A percentile compares a stretch with the other conserved stretches of the same genome.
These are phyloP conservation scores for Phytophthora idaei DNA, from an alignment of 352 stramenopile genomes.

Conservation along the genomic window DNA sequence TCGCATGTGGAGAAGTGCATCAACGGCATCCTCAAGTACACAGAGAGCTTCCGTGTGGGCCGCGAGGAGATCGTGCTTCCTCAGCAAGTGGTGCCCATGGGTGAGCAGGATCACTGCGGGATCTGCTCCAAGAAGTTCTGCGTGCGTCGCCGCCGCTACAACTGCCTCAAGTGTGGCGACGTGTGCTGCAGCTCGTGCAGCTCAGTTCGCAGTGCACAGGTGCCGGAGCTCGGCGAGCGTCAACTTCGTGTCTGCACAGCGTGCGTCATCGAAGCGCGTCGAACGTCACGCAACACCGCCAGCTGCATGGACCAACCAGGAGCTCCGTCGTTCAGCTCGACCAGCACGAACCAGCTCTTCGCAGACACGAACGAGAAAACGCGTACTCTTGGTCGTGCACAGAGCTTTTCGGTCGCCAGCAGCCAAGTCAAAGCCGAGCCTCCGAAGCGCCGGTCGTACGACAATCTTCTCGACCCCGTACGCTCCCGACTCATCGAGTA, in stretches of 20 bases:
- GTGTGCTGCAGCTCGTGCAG: conserved; percentile 83
- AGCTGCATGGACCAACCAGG: conserved; percentile 18
- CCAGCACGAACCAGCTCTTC: conserved; percentile 29
- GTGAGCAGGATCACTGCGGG: conserved; percentile 70
- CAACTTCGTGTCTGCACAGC: conserved; percentile 81
- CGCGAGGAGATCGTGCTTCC: conserved; percentile 78
- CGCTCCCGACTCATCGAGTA: conserved; percentile 81
- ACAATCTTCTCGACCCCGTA: conserved; percentile 76
- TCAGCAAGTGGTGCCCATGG: conserved; percentile 78
- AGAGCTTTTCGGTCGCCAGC: conserved; percentile 54
- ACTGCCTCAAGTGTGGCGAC: conserved; percentile 86
- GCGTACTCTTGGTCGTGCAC: conserved; percentile 29
- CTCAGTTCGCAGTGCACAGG: conserved; percentile 60
- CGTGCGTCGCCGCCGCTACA: conserved; percentile 73
- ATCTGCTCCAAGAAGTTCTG: conserved; percentile 83
- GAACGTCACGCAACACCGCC: conserved; percentile 47
- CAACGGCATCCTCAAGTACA: conserved; percentile 88
- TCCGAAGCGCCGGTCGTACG: conserved; percentile 66
- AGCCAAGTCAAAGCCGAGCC: conserved; percentile 11
- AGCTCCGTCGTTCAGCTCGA: conserved; percentile 19
- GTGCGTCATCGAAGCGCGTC: conserved; percentile 75
- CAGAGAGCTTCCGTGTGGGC: conserved; percentile 72
- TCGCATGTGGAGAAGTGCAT: conserved; percentile 89
- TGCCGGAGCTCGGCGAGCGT: conserved; percentile 75
- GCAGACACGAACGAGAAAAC: conserved; percentile 14